Evolutionary conservation across 495 filamentous ascomycete genomes (phyloP).

Genomic region (Penicillium manginii): DNA sequence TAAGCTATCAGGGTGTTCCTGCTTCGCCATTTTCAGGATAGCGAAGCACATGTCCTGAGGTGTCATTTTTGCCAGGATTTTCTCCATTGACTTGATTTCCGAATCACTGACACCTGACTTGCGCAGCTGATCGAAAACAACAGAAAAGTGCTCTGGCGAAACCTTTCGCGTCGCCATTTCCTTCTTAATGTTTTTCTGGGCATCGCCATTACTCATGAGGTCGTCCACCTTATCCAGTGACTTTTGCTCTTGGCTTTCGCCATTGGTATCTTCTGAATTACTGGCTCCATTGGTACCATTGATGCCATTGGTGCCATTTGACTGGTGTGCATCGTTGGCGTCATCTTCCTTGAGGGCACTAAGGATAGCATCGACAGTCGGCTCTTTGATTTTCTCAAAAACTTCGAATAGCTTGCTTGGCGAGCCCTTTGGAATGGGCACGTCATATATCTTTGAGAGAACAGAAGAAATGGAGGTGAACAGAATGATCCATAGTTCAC

Average conservation of each 20-base stretch:
- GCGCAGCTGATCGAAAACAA: slow-evolving; percentile 20
- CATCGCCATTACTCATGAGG: slow-evolving; percentile 19
- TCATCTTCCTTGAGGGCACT: slow-evolving; percentile 19
- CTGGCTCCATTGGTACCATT: background rate
- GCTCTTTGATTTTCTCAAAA: slow-evolving; percentile 23
- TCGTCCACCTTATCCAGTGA: slow-evolving; percentile 26
- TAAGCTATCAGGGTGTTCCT: slow-evolving; percentile 75
- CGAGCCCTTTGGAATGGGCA: slow-evolving; percentile 17
- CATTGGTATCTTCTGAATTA: slow-evolving; percentile 1
- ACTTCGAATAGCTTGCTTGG: slow-evolving; percentile 22
- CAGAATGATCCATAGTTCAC: slow-evolving; percentile 26
- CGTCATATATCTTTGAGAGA: slow-evolving; percentile 21
- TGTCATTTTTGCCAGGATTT: slow-evolving; percentile 23
- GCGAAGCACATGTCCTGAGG: slow-evolving; percentile 32
- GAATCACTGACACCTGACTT: slow-evolving; percentile 24
- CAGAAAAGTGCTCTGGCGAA: slow-evolving; percentile 16
- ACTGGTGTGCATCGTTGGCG: background rate
- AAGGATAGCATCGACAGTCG: slow-evolving; percentile 24
- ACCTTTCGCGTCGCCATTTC: slow-evolving; percentile 25
- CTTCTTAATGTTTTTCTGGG: slow-evolving; percentile 14
- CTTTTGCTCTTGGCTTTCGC: slow-evolving; percentile 13
- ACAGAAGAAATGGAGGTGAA: slow-evolving; percentile 21
- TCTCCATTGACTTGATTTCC: slow-evolving; percentile 29
- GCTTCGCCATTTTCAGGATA: slow-evolving; percentile 32
- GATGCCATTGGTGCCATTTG: background rate